These are phyloP conservation scores for Leccinum pachyderme DNA, from an alignment of 1,284 basidiomycete genomes.

Conservation along the genomic window DNA sequence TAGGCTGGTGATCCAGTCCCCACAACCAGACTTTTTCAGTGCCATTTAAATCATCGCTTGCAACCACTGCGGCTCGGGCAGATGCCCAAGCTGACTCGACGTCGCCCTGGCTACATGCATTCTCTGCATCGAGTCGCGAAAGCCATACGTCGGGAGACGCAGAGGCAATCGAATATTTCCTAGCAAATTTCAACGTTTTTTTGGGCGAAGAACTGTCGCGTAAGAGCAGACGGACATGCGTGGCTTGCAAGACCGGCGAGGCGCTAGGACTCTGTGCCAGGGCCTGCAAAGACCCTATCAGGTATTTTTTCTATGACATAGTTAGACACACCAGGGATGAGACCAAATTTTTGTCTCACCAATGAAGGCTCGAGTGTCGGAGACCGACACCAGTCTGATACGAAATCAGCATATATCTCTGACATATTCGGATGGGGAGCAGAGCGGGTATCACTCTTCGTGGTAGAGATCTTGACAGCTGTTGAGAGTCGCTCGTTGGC, in stretches of 20 bases:
- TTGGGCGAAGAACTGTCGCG: conserved; percentile 30
- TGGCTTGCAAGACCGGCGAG: conserved; percentile 42
- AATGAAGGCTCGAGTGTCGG: conserved; percentile 49
- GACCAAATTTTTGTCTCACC: conserved; percentile 40
- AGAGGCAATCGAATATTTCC: conserved; percentile 41
- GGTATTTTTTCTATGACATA: conserved; percentile 45
- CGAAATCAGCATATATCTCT: conserved; percentile 54
- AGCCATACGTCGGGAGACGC: conserved; percentile 49
- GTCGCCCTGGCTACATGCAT: conserved; percentile 30
- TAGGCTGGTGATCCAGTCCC: conserved; percentile 39
- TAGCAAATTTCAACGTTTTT: conserved; percentile 42
- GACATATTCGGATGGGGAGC: conserved; percentile 37
- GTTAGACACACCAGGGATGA: neutral
- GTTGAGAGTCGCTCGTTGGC: conserved; percentile 58
- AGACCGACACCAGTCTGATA: conserved; percentile 52
- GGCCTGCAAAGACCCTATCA: conserved; percentile 49
- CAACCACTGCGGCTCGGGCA: conserved; percentile 40
- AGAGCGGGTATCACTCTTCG: conserved; percentile 7
- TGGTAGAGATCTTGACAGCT: conserved; percentile 26
- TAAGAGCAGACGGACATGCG: conserved; percentile 48
- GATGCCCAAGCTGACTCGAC: conserved; percentile 39
- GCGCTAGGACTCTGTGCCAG: conserved; percentile 38
- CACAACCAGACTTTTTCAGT: conserved; percentile 49
- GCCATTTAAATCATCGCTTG: conserved; percentile 21
- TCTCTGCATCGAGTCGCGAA: conserved; percentile 48